Evolutionary conservation across 257 asterid genomes (phyloP), one percentile per base, ranked within the genome.

Genomic region (Plantago major): DNA sequence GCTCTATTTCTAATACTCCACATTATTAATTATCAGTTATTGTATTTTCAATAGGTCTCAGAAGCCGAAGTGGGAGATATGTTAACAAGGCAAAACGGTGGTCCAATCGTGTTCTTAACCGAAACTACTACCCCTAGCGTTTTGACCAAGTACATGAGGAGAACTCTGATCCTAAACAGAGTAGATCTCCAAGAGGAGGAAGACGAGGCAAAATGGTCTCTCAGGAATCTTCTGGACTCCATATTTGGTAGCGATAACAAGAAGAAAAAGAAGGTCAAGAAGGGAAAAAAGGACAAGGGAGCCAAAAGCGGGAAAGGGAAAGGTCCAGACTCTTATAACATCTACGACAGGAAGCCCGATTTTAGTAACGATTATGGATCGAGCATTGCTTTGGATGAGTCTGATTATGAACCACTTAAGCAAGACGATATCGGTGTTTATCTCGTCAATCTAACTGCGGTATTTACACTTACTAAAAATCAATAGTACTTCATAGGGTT

Each of bases 401-500:
- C 72, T 3, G 88, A 84, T 49, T 92, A 89, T 59, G 51, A 73
- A 13, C 91, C 94, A 46, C 92, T 92, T 13, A 40, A 47, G 11
- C 73, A 78, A 3, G 74, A 86, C 0, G 83, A 83, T 62, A 19
- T 82, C 3, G 88, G 95, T 10, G 60, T 87, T 57, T 92, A 77
- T 50, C 82, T 86, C 0, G 97, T 89, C 75, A 81, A 84, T 68
- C 95, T 92, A 45, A 74, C 88, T 0, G 95, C 95, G 73, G 98
- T 86, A 53, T 19, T 12, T 7, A 26, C 16, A 3, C 16, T 52
- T 30, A 10, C 30, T 22, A 22, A 52, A 15, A 22, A 6, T 49
- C 8, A 33, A 5, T 33, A 33, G 40, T 33, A 33, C 10, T 5
- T n/a, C 14, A 48, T 17, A 49, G 55, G 22, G 4, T 49, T 52